phyloP scores from a whole-genome alignment of 2,329 filamentous ascomycete species.

The Pseudocercospora musae region DNA sequence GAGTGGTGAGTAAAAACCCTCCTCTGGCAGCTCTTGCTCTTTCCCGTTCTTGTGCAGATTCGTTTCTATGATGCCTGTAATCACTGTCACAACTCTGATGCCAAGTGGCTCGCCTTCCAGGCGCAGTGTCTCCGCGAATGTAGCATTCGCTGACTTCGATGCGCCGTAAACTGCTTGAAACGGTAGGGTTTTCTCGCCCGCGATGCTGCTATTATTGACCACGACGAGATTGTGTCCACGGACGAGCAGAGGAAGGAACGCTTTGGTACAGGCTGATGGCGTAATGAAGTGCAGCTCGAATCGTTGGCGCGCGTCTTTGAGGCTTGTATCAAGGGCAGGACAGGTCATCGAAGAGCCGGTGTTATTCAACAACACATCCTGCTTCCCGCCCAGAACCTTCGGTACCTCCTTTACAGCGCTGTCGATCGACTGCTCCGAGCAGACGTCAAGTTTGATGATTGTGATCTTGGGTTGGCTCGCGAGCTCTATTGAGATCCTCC shows the following conservation, averaged over 20 bases:
- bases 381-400: conserved; percentile 28
- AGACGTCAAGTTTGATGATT: conserved; percentile 44
- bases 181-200: conserved; percentile 15
- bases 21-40: conserved; percentile 8
- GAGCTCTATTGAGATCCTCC: conserved; percentile 30
- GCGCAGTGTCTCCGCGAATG: conserved; percentile 26
- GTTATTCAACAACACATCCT: conserved; percentile 51
- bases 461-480: conserved; percentile 11
- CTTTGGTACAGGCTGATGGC: conserved; percentile 28
- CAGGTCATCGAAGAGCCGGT: conserved; percentile 38
- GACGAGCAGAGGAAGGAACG: conserved; percentile 47
- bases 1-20: conserved; percentile 6
- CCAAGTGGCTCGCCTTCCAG: conserved; percentile 27
- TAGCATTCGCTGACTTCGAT: conserved; percentile 26
- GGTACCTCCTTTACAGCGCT: conserved; percentile 33
- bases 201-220: conserved; percentile 17
- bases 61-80: conserved; percentile 22
- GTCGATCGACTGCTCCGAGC: conserved; percentile 37
- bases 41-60: conserved; percentile 18
- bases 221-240: conserved; percentile 1
- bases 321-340: conserved; percentile 26
- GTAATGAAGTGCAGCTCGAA: conserved; percentile 53
- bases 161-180: conserved; percentile 24
- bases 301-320: conserved; percentile 45
- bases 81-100: conserved; percentile 26